Percentiles rank a stretch among this genome's conserved stretches.
Conservation (phyloP, 495 filamentous ascomycete genomes). For the Hypoxylon trugodes region DNA sequence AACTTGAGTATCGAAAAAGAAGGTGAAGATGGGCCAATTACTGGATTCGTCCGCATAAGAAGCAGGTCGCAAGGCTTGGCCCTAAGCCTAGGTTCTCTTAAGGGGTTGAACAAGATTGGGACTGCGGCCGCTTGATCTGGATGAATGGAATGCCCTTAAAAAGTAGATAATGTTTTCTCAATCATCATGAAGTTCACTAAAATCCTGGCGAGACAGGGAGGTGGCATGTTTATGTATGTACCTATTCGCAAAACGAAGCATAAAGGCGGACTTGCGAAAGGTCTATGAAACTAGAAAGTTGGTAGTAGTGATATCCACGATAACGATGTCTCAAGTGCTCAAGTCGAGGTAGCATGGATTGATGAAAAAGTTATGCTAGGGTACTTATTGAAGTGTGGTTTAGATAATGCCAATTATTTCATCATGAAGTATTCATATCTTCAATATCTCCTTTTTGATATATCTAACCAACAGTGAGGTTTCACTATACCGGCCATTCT, state of each 20-base stretch:
- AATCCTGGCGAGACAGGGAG: not conserved
- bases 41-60: constrained; percentile 98
- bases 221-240: no score
- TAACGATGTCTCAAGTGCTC: constrained; percentile 33
- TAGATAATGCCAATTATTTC: constrained; percentile 43
- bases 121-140: constrained; percentile 49
- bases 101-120: constrained; percentile 89
- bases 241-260: constrained; percentile 12
- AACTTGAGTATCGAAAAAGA: constrained; percentile 99
- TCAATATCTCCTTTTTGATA: no score
- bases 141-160: not conserved
- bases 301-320: constrained; percentile 34
- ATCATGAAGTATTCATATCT: constrained; percentile 9
- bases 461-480: no score
- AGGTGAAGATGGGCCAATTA: constrained; percentile 92
- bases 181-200: constrained; percentile 2
- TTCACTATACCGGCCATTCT: no score
- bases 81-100: constrained; percentile 91
- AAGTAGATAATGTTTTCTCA: constrained; percentile 19
- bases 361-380: constrained; percentile 30
- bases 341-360: constrained; percentile 32
- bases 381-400: constrained; percentile 34
- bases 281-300: constrained; percentile 3
- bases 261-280: constrained; percentile 6
- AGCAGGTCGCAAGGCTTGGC: constrained; percentile 97